Percentiles rank a stretch among this genome's conserved stretches.
Conservation (phyloP, 306 rosid genomes). For the Hippophae tibetana region DNA sequence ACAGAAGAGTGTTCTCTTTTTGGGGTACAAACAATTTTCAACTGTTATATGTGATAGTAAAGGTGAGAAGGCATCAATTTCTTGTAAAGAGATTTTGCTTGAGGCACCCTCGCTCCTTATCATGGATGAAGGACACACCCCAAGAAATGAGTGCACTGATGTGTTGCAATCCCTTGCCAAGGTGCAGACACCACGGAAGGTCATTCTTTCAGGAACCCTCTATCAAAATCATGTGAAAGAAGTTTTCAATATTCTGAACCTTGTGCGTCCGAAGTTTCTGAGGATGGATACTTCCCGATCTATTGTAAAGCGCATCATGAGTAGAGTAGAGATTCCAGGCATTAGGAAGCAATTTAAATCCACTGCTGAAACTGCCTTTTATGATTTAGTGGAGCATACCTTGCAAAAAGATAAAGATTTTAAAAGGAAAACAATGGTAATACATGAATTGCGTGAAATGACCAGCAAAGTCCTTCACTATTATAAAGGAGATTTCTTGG, state of each 20-base stretch:
- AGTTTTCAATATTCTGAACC: slow-evolving; percentile 76
- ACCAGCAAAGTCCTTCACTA: slow-evolving; percentile 78
- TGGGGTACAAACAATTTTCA: slow-evolving; percentile 90
- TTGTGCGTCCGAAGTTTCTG: slow-evolving; percentile 76
- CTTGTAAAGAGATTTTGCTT: slow-evolving; percentile 62
- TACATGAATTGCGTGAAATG: slow-evolving; percentile 90
- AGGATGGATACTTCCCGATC: slow-evolving; percentile 50
- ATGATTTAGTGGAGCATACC: slow-evolving; percentile 63
- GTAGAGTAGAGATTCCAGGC: slow-evolving; percentile 54
- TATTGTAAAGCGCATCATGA: slow-evolving; percentile 59
- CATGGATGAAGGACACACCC: slow-evolving; percentile 94
- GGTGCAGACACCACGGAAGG: slow-evolving; percentile 72
- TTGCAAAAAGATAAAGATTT: slow-evolving; percentile 79
- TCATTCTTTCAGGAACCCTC: slow-evolving; percentile 85
- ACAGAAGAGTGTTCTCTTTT: slow-evolving; percentile 69
- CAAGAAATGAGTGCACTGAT: slow-evolving; percentile 83
- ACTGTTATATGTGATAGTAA: slow-evolving; percentile 54
- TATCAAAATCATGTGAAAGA: slow-evolving; percentile 89
- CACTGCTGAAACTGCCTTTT: slow-evolving; percentile 35
- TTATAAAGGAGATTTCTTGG: slow-evolving; percentile 90
- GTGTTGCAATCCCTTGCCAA: slow-evolving; percentile 69
- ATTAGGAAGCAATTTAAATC: slow-evolving; percentile 35
- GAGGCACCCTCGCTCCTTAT: slow-evolving; percentile 70
- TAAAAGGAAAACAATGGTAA: slow-evolving; percentile 62
- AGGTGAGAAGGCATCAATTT: slow-evolving; percentile 21